Percentiles rank a stretch among this genome's conserved stretches.
Conservation (phyloP, 2,329 filamentous ascomycete genomes). For the Colletotrichum sublineola region DNA sequence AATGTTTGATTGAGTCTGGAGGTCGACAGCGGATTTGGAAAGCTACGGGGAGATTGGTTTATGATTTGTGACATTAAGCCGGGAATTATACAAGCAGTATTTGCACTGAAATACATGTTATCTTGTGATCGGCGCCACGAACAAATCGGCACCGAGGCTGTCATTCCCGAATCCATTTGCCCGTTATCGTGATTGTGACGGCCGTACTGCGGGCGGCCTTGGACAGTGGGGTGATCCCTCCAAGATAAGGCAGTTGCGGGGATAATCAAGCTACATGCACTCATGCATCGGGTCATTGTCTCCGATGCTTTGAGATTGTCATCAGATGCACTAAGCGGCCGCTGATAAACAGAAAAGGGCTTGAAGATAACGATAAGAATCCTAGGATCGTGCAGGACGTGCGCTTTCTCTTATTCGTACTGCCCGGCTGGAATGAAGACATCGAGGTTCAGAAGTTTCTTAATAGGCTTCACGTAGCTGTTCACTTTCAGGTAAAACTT, state of each 20-base stretch:
- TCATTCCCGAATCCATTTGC: neutral
- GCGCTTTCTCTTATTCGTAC: neutral
- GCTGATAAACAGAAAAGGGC: neutral
- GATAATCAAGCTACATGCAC: neutral
- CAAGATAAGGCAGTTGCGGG: constrained; percentile 13
- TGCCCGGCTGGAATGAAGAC: neutral
- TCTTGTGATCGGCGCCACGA: neutral
- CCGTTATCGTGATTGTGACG: neutral
- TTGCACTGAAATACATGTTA: neutral
- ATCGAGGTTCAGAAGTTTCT: neutral
- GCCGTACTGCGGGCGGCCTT: neutral
- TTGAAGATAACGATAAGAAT: neutral
- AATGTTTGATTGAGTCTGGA: neutral
- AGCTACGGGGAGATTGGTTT: neutral
- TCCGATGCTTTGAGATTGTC: neutral
- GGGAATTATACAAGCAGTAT: neutral
- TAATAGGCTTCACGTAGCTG: neutral
- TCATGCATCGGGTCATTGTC: neutral
- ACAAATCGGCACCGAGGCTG: neutral
- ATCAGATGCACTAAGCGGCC: neutral
- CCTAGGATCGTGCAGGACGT: neutral
- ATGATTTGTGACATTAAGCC: no score
- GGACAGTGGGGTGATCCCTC: constrained; percentile 19
- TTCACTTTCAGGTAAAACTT: neutral
- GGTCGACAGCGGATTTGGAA: neutral